phyloP scores from a whole-genome alignment of 805 yeast genomes.

The Myxozyma neglecta region DNA sequence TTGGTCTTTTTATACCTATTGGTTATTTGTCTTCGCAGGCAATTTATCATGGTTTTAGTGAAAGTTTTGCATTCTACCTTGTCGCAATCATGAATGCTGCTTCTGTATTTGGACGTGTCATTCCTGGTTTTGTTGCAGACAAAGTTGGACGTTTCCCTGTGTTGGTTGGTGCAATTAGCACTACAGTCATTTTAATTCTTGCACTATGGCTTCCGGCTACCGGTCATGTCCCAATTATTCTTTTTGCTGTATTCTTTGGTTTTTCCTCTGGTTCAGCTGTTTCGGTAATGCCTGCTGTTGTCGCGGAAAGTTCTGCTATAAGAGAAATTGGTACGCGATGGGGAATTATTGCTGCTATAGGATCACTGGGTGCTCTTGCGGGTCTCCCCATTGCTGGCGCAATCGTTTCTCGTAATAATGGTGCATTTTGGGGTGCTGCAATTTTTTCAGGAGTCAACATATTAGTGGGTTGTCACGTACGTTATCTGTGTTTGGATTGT shows the following conservation, averaged over 20 bases:
- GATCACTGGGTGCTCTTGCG: slow-evolving; percentile 49
- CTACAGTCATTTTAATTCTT: slow-evolving; percentile 49
- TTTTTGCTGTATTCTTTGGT: slow-evolving; percentile 39
- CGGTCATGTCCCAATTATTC: slow-evolving; percentile 37
- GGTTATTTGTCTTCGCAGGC: slow-evolving; percentile 40
- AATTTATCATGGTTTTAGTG: slow-evolving; percentile 25
- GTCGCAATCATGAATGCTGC: slow-evolving; percentile 28
- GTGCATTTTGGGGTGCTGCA: slow-evolving; percentile 28
- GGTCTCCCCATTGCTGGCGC: slow-evolving; percentile 41
- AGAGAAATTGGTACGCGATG: slow-evolving; percentile 44
- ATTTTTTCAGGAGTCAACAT: slow-evolving; percentile 24
- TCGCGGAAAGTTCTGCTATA: slow-evolving; percentile 35
- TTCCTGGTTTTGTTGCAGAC: slow-evolving; percentile 50
- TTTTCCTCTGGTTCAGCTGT: slow-evolving; percentile 39
- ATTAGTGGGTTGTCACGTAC: neutral
- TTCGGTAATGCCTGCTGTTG: slow-evolving; percentile 39
- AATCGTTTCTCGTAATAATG: slow-evolving; percentile 16
- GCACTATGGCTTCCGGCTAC: slow-evolving; percentile 64
- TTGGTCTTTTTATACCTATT: slow-evolving; percentile 40
- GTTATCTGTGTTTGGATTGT: neutral
- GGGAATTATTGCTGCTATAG: slow-evolving; percentile 59
- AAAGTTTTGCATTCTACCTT: slow-evolving; percentile 35
- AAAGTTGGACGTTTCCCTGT: slow-evolving; percentile 55
- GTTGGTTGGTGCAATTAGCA: slow-evolving; percentile 43
- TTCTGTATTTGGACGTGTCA: slow-evolving; percentile 45